Evolutionary conservation across 2,329 filamentous ascomycete genomes (phyloP).

Genomic region (Magnaporthiopsis incrustans): DNA sequence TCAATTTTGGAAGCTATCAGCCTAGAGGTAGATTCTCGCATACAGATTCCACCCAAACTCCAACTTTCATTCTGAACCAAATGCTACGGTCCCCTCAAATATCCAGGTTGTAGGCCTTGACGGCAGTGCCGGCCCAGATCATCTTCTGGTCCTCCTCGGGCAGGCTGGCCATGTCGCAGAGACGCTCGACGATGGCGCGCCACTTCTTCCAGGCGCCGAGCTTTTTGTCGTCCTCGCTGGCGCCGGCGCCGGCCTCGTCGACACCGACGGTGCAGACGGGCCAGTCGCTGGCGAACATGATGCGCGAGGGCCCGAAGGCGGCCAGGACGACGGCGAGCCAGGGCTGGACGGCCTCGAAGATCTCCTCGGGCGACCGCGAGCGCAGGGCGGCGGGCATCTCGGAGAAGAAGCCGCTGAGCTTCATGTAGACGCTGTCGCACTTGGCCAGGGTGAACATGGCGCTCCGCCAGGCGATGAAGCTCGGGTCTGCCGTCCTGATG

Average conservation of each 20-base stretch:
- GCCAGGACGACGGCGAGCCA: constrained; percentile 68
- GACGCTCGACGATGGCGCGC: constrained; percentile 59
- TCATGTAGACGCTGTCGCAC: constrained; percentile 68
- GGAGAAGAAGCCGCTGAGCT: constrained; percentile 79
- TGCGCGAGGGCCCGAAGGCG: constrained; percentile 60
- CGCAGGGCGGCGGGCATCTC: constrained; percentile 59
- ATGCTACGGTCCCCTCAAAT: neutral
- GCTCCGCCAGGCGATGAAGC: constrained; percentile 61
- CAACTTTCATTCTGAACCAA: neutral
- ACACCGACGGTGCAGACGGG: constrained; percentile 72
- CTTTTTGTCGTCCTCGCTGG: constrained; percentile 3
- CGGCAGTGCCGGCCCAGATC: constrained; percentile 67
- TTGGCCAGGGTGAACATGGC: constrained; percentile 60
- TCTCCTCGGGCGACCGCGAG: constrained; percentile 39
- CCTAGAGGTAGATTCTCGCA: neutral
- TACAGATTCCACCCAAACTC: neutral
- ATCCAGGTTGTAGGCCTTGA: constrained; percentile 57
- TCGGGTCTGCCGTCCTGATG: constrained; percentile 47
- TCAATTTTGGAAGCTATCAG: neutral
- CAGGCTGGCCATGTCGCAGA: constrained; percentile 57
- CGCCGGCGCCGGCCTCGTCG: constrained; percentile 21
- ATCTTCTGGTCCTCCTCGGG: constrained; percentile 51
- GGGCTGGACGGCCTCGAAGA: constrained; percentile 56
- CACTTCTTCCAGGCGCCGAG: constrained; percentile 63
- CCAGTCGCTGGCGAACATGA: constrained; percentile 95